phyloP scores from a whole-genome alignment of 2,329 filamentous ascomycete genomes.

The Diaporthe sp. region DNA sequence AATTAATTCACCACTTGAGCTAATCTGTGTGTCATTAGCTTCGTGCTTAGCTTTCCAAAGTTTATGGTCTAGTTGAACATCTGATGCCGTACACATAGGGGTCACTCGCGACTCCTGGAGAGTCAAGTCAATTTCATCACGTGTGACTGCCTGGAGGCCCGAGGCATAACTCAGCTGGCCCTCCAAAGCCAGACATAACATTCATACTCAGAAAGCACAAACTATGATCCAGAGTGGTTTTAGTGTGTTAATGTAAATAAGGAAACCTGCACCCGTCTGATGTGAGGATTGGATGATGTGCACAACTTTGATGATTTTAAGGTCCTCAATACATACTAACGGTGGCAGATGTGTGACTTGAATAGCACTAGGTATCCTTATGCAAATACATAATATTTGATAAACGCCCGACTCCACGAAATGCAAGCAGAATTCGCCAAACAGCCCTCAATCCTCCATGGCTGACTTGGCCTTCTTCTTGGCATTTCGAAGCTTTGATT shows the following conservation, averaged over 20 bases:
- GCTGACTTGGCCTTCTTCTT: constrained; percentile 69
- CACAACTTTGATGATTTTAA: background rate
- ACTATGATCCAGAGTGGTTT: too few species aligned
- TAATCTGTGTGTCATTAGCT: too few species aligned
- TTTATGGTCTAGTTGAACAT: background rate
- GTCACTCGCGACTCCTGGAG: too few species aligned
- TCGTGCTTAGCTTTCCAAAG: background rate
- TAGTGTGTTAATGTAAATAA: background rate
- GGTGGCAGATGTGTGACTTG: background rate
- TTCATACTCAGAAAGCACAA: background rate
- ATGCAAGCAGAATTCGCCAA: constrained; percentile 41
- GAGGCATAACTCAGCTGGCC: background rate
- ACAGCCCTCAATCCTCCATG: constrained; percentile 55
- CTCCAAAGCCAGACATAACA: background rate
- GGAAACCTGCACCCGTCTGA: background rate
- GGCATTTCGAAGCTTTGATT: constrained; percentile 70
- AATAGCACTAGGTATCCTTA: background rate
- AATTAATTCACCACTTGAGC: background rate
- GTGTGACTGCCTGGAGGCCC: too few species aligned
- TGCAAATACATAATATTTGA: constrained; percentile 16
- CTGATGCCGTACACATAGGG: background rate
- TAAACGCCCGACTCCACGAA: constrained; percentile 37
- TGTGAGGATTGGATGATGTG: background rate
- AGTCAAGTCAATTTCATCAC: background rate
- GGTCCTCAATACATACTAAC: background rate